Base-by-base conservation (phyloP, 768 basidiomycete genomes). In the Hebeloma cylindrosporum region DNA sequence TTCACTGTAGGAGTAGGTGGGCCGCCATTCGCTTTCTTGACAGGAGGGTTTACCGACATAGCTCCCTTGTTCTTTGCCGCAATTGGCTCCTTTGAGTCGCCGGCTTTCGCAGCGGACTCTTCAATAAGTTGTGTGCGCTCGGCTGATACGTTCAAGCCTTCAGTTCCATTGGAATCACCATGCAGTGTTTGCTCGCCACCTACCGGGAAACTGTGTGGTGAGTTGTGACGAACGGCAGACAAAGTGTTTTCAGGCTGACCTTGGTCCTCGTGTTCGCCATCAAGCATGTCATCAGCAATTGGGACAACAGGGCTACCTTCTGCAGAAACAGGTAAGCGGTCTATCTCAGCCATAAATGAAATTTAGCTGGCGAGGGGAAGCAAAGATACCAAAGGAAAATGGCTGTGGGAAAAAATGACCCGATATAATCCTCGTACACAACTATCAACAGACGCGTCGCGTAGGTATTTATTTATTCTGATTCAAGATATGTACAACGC, bases 1-100 rank as follows among this genome's bases (percentile, higher is more conserved):
- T 85, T 90, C 35, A 82, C 82, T 7, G 73, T 61, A 43, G 79
- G 74, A 14, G 80, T 77, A 30, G 77, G 64, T 25, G 79, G 72
- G 23, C 66, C 69, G 53, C 66, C 73, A 39, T 70, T 69, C 17
- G 69, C 47, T 66, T 80, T 85, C 39, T 63, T 66, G 18, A 69
- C 55, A 30, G 68, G n/a, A n/a, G n/a, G 52, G 45, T 71, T 80
- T 47, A 66, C 67, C 32, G 69, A 61, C 53, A 72, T 65, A 31
- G 64, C 50, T 27, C 61, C 32, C 48, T 63, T 57, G 63, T 66
- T 73, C 63, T 66, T 72, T 43, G 34, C 36, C 27, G 59, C 53
- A 18, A 63, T 39, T 22, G 58, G 49, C 49, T 54, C 62, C 43
- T 67, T 60, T 51, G 39, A 43, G 35, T 37, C 38, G 38, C 49